These are phyloP conservation scores for Candida nemodendra DNA, from an alignment of 805 yeast genomes.

Conservation along the genomic window DNA sequence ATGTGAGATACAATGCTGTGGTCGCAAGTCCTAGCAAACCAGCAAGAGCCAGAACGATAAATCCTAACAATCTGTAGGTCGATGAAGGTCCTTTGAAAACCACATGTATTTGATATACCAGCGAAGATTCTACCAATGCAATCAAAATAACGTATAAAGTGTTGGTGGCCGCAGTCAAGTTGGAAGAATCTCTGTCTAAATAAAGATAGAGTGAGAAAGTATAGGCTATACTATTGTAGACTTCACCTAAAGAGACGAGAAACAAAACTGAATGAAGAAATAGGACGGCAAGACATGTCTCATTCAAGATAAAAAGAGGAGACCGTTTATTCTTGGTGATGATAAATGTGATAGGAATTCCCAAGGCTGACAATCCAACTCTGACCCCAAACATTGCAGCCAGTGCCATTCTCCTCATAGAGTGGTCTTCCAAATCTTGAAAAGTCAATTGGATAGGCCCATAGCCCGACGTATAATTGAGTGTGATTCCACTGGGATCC, in stretches of 20 bases:
- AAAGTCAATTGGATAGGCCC: conserved; percentile 41
- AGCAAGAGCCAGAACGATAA: conserved; percentile 38
- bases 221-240: conserved; percentile 48
- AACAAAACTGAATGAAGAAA: conserved; percentile 62
- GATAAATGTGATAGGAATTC: conserved; percentile 45
- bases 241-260: conserved; percentile 51
- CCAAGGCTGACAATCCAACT: conserved; percentile 54
- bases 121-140: conserved; percentile 57
- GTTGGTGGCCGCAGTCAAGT: conserved; percentile 59
- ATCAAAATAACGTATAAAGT: conserved; percentile 60
- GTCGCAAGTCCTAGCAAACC: conserved; percentile 51
- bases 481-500: conserved; percentile 18
- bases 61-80: conserved; percentile 39
- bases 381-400: conserved; percentile 55
- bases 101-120: conserved; percentile 69
- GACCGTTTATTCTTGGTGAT: conserved; percentile 54
- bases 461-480: conserved; percentile 42
- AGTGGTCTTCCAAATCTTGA: conserved; percentile 39
- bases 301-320: conserved; percentile 74
- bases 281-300: conserved; percentile 52
- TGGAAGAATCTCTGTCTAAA: conserved; percentile 38
- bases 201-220: conserved; percentile 46
- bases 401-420: conserved; percentile 34
- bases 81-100: conserved; percentile 62
- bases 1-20: conserved; percentile 56